phyloP scores from a whole-genome alignment of 2,329 filamentous ascomycete genomes.

The Arthrobotrys sphaeroides region DNA sequence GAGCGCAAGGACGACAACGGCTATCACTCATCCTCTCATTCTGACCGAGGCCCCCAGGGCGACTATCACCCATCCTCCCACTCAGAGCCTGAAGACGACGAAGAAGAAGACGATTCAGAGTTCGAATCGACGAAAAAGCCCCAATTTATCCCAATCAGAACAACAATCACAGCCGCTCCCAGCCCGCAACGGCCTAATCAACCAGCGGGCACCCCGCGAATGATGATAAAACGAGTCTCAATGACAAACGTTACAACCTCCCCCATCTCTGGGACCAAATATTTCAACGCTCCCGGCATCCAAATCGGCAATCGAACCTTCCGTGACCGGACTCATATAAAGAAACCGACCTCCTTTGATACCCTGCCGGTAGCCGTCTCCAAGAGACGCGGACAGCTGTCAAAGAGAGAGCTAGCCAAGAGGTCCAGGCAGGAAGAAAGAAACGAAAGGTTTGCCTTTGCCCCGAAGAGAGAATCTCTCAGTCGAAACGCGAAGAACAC shows the following conservation, averaged over 20 bases:
- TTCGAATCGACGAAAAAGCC: slow-evolving; percentile 6
- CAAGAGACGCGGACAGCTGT: slow-evolving; percentile 30
- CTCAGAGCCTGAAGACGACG: slow-evolving; percentile 18
- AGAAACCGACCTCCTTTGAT: slow-evolving; percentile 27
- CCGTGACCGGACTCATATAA: slow-evolving; percentile 43
- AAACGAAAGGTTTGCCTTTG: slow-evolving; percentile 18
- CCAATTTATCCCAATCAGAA: slow-evolving; percentile 35
- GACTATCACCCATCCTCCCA: slow-evolving; percentile 44
- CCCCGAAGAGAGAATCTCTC: slow-evolving; percentile 48
- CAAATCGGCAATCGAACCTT: slow-evolving; percentile 46
- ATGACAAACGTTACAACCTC: slow-evolving; percentile 52
- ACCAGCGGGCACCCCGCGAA: slow-evolving; percentile 37
- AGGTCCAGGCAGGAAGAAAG: slow-evolving; percentile 5
- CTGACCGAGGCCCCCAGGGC: slow-evolving; percentile 28
- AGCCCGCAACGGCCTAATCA: slow-evolving; percentile 10
- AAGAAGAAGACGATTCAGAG: slow-evolving; percentile 17
- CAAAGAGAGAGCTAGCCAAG: slow-evolving; percentile 27
- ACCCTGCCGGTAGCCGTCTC: slow-evolving; percentile 20
- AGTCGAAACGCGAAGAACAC: slow-evolving; percentile 45
- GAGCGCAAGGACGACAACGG: slow-evolving; percentile 20
- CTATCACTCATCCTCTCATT: slow-evolving; percentile 51
- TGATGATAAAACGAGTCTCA: slow-evolving; percentile 52
- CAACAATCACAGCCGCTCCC: slow-evolving; percentile 22
- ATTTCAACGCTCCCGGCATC: slow-evolving; percentile 29
- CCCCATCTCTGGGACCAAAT: slow-evolving; percentile 40